Base-by-base conservation (phyloP, 257 asterid species). In the Vinca minor region DNA sequence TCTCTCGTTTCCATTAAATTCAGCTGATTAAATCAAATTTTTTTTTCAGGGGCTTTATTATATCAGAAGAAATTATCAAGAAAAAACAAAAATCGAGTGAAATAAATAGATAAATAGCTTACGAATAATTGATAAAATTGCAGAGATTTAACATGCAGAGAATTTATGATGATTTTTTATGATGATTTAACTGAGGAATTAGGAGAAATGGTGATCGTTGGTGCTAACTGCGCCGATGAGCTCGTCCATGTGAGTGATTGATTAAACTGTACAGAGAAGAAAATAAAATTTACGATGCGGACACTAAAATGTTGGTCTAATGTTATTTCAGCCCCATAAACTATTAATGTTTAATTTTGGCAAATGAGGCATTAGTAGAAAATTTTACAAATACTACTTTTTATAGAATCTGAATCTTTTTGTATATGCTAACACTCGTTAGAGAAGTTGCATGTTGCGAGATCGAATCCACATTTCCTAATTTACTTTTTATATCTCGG, bases 1-100 rank as follows among this genome's bases (percentile, higher is more conserved):
- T 76, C 72, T n/a, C 48, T 54, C 52, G 64, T 54, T 45, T 79
- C 89, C 93, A 85, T 85, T 41, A 59, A 23, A 62, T 18, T 12
- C 14, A 38, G 32, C 25, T 56, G 42, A 55, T 14, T 34, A 55
- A 55, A 15, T 28, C 2, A n/a, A n/a, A n/a, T n/a, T n/a, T n/a
- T n/a, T n/a, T n/a, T n/a, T 17, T 15, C 39, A 32, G 60, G 5
- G 15, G 39, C 29, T 29, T 26, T 13, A 2, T 50, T 21, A 49
- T 1, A 7, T 23, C 5, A 23, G 0, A 50, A 50, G 10, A 10
- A 25, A 38, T 3, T 1, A 42, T 1, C 18, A 4, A 14, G 47
- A 42, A 13, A 5, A 4, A 47, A 47, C 18, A 11, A 15, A 44
- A 44, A 0, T 41, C 46, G 10, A n/a, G 17, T 44, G 29, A 26